Evolutionary conservation across 495 filamentous ascomycete genomes (phyloP).

Genomic region (Hypoxylon fuscum): DNA sequence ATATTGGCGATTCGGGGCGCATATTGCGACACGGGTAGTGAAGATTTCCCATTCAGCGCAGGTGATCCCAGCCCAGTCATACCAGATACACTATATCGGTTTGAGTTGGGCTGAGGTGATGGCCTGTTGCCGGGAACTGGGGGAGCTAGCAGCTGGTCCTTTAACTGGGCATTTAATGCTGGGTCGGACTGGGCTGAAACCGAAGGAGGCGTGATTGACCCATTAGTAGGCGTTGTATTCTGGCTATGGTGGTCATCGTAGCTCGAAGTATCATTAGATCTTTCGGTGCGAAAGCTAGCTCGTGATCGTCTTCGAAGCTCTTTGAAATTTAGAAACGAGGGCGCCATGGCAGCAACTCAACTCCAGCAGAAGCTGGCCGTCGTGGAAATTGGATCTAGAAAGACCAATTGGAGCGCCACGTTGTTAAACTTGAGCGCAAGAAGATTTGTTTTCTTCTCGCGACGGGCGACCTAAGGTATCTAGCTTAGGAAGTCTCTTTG

Average conservation of each 20-base stretch:
- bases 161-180: slow-evolving; percentile 57
- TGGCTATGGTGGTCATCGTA: slow-evolving; percentile 56
- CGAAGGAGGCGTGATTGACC: slow-evolving; percentile 57
- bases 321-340: slow-evolving; percentile 74
- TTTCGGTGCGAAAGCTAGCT: slow-evolving; percentile 68
- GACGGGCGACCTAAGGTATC: neutral
- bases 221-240: slow-evolving; percentile 56
- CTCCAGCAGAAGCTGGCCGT: slow-evolving; percentile 8
- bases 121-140: slow-evolving; percentile 56
- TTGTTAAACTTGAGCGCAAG: neutral
- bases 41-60: slow-evolving; percentile 59
- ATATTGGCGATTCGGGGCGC: slow-evolving; percentile 80
- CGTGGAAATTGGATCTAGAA: neutral
- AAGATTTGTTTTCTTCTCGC: slow-evolving; percentile 14
- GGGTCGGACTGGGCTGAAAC: slow-evolving; percentile 54
- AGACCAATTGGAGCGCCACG: slow-evolving; percentile 11
- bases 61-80: slow-evolving; percentile 65
- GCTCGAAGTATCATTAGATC: slow-evolving; percentile 63
- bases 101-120: slow-evolving; percentile 56
- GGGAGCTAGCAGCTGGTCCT: slow-evolving; percentile 49
- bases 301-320: slow-evolving; percentile 78
- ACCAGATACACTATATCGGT: slow-evolving; percentile 60
- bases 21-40: slow-evolving; percentile 73
- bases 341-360: slow-evolving; percentile 50
- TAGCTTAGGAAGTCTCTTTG: slow-evolving; percentile 4